Conservation (phyloP, 1,284 basidiomycete species). For the Papiliotrema terrestris region DNA sequence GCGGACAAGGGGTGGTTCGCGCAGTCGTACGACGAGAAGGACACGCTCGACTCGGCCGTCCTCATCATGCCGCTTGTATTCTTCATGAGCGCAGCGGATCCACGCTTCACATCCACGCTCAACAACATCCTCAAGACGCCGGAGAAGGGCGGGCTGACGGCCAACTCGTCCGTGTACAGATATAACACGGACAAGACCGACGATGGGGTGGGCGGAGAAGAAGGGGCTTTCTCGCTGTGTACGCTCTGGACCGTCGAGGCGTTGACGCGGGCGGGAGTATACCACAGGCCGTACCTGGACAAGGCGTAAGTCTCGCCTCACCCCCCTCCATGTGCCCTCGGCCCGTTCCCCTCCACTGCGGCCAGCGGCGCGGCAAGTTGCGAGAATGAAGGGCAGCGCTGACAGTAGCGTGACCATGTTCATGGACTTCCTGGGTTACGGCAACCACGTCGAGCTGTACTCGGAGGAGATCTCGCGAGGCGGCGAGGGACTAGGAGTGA, state of each 20-base stretch:
- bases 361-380: no score
- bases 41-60: conserved; percentile 51
- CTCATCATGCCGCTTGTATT: conserved; percentile 57
- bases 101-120: conserved; percentile 77
- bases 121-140: conserved; percentile 75
- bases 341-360: no score
- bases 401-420: conserved; percentile 37
- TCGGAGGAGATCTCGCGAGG: conserved; percentile 59
- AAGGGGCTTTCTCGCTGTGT: conserved; percentile 59
- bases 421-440: conserved; percentile 56
- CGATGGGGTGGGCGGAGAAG: conserved; percentile 89
- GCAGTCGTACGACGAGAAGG: conserved; percentile 51
- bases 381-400: conserved; percentile 54
- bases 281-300: conserved; percentile 62
- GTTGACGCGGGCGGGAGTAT: conserved; percentile 75
- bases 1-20: conserved; percentile 39
- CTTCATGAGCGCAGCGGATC: conserved; percentile 76
- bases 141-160: conserved; percentile 80
- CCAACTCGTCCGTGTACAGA: conserved; percentile 57
- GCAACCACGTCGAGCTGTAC: conserved; percentile 81
- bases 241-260: conserved; percentile 72
- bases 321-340: no score
- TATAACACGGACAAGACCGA: conserved; percentile 75
- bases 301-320: conserved; percentile 53
- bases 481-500: conserved; percentile 47